Base-by-base conservation (phyloP, 139 green algal species). In the Micractinium conductrix region DNA sequence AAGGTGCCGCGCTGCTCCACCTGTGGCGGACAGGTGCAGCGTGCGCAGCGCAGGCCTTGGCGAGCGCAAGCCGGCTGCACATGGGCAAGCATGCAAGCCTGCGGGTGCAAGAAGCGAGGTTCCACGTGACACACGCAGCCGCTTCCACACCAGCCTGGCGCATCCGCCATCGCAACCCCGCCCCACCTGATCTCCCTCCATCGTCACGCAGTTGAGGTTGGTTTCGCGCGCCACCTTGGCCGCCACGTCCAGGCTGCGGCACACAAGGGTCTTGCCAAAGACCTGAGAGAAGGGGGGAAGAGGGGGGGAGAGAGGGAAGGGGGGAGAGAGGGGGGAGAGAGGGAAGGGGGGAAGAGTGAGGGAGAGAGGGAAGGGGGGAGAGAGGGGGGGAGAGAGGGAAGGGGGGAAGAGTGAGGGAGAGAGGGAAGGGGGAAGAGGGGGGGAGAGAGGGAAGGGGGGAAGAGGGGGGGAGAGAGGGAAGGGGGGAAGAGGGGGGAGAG, bases 121-220 rank as follows among this genome's bases (percentile, higher is more conserved):
- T n/a, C n/a, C n/a, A n/a, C n/a, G n/a, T n/a, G n/a, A n/a, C n/a
- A n/a, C n/a, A n/a, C n/a, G n/a, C n/a, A n/a, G n/a, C n/a, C n/a
- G n/a, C n/a, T n/a, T n/a, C n/a, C n/a, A n/a, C n/a, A n/a, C n/a
- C n/a, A n/a, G n/a, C n/a, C n/a, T n/a, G n/a, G n/a, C n/a, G n/a
- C n/a, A n/a, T n/a, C n/a, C n/a, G n/a, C n/a, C n/a, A n/a, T n/a
- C n/a, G n/a, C n/a, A n/a, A n/a, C n/a, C n/a, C n/a, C n/a, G n/a
- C 21, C 78, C 68, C 76, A 88, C 87, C 72, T 92, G 92, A 80
- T 97, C 94, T 10, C 96, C 96, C 22, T 98, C 92, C 78, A 98
- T 89, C 16, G 96, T 99, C 19, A 99, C 92, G 84, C 94, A 98
- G 89, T 98, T 91, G 1, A 98, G 86, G 24, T 91, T 79, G 24